A percentile compares a stretch with the other conserved stretches of the same genome.
Evolutionary conservation across 768 basidiomycete species (phyloP).

Genomic region (Calocera cornea): DNA sequence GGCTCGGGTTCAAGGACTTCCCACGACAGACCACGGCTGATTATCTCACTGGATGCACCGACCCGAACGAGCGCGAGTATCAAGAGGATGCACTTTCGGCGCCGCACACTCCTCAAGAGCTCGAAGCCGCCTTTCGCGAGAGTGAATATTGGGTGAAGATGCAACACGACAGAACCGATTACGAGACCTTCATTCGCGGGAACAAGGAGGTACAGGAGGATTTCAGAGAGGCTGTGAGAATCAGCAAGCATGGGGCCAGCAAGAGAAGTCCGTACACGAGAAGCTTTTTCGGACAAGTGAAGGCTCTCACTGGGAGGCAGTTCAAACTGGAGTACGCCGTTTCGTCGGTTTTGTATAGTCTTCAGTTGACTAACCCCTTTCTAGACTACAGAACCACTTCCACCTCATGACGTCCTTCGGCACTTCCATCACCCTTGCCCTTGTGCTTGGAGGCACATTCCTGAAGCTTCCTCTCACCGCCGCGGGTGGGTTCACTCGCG

Average conservation of each 20-base stretch:
- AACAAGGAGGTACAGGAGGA: conserved; percentile 31
- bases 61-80: conserved; percentile 26
- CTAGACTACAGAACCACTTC: conserved; percentile 56
- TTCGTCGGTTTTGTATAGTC: background rate
- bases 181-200: conserved; percentile 31
- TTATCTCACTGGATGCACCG: conserved; percentile 33
- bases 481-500: conserved; percentile 75
- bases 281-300: conserved; percentile 59
- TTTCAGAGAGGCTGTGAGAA: conserved; percentile 61
- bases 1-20: conserved; percentile 35
- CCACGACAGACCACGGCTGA: conserved; percentile 37
- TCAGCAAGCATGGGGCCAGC: conserved; percentile 64
- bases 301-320: conserved; percentile 54
- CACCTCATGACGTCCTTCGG: conserved; percentile 58
- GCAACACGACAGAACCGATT: conserved; percentile 37
- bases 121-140: conserved; percentile 47
- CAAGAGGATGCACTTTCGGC: conserved; percentile 25
- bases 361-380: background rate
- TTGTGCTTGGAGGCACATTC: conserved; percentile 63
- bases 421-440: conserved; percentile 43
- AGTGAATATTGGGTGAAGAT: conserved; percentile 37
- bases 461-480: conserved; percentile 58
- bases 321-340: conserved; percentile 37
- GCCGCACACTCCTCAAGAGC: conserved; percentile 51
- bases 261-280: conserved; percentile 73